Base-by-base conservation (phyloP, 2,329 filamentous ascomycete genomes). In the Gnomoniopsis sp. region DNA sequence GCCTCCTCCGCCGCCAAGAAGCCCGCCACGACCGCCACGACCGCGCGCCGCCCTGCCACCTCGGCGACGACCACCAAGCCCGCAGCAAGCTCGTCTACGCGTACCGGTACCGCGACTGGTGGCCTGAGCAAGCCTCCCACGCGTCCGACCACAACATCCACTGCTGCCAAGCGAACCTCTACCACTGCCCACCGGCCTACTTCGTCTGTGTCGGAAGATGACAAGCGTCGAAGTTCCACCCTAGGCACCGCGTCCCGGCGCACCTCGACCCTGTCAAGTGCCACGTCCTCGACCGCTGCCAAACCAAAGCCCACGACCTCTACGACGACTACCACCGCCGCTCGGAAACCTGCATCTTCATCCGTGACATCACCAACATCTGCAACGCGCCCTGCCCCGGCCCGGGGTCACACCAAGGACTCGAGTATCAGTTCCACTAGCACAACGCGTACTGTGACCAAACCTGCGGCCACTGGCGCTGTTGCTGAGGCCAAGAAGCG, bases 401-500 rank as follows among this genome's bases (percentile, higher is more conserved):
- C 72, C 51, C 70, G 79, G 34, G 66, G 68, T 49, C 61, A 71
- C 23, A 64, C 72, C 2, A 66, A 68, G 38, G 60, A 62, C 19
- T 52, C 57, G 36, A 62, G 60, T 38, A 56, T 62, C 52, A 61
- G 61, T 38, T 62, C 61, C n/a, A 49, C 61, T 23, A 53, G 57
- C 46, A 58, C 61, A 34, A 66, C 69, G 17, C 71, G 72, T 34
- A 68, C 74, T 6, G 65, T 66, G n/a, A 61, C 72, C 12, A 73
- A 71, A 60, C 69, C 77, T 50, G 65, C 69, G 10, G 64, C 69
- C 22, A 65, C 74, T 11, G 69, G 76, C 26, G 61, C 74, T 7
- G 74, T 78, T 2, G 73, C 79, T 41, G 78, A 83, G 47, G 75
- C 79, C 19, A 83, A 79, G 68, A 88, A 86, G 73, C 77, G 84